Evolutionary conservation across 2,329 filamentous ascomycete species (phyloP).

Genomic region (Thelonectria discophora): DNA sequence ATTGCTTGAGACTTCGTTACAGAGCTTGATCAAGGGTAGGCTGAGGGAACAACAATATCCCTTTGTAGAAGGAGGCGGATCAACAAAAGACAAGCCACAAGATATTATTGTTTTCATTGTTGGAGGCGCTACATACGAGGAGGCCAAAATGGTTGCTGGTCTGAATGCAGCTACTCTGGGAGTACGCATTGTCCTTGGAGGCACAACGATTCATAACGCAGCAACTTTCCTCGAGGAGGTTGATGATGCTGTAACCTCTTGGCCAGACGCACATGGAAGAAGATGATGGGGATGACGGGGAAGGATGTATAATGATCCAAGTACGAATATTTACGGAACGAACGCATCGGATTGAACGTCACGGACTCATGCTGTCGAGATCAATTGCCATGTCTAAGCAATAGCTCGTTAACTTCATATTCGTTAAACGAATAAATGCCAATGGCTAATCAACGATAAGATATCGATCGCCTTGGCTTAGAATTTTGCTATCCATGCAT

Average conservation of each 20-base stretch:
- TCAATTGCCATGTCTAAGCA: too few relatives aligned
- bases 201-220: slow-evolving; percentile 89
- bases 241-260: slow-evolving; percentile 84
- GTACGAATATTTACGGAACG: background rate
- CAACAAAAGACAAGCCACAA: slow-evolving; percentile 93
- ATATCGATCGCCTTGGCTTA: background rate
- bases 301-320: background rate
- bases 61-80: slow-evolving; percentile 87
- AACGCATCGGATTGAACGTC: background rate
- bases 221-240: slow-evolving; percentile 90
- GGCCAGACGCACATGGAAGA: slow-evolving; percentile 71
- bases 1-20: slow-evolving; percentile 83
- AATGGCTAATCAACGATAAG: slow-evolving; percentile 10
- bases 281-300: slow-evolving; percentile 27
- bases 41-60: slow-evolving; percentile 89
- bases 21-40: slow-evolving; percentile 91
- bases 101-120: slow-evolving; percentile 96
- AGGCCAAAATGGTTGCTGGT: slow-evolving; percentile 94
- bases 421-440: slow-evolving; percentile 20
- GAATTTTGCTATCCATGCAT: slow-evolving; percentile 18
- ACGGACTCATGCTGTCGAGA: background rate
- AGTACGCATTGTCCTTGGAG: slow-evolving; percentile 86
- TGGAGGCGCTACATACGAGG: slow-evolving; percentile 93
- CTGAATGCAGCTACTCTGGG: slow-evolving; percentile 92
- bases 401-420: slow-evolving; percentile 29